phyloP scores from a whole-genome alignment of 805 yeast species.

The Kluyveromyces nonfermentans region DNA sequence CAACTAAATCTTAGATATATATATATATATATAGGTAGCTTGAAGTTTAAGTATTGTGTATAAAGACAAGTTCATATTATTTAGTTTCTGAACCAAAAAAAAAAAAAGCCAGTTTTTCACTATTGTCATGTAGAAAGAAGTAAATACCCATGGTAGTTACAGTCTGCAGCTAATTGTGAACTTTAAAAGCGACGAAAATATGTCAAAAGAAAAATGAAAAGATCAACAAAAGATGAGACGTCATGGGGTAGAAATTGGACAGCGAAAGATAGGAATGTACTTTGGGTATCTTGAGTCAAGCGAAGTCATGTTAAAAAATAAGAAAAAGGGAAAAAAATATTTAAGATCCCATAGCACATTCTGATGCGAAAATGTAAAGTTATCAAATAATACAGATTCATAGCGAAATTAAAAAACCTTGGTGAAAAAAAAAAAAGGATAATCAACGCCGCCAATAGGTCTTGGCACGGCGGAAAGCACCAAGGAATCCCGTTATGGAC shows the following conservation, averaged over 20 bases:
- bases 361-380: background rate
- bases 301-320: no score
- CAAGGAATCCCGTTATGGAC: background rate
- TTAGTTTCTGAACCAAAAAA: no score
- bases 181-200: background rate
- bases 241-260: background rate
- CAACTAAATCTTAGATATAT: background rate
- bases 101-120: background rate
- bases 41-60: background rate
- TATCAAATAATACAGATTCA: background rate
- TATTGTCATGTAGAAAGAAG: background rate
- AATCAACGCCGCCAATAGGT: constrained; percentile 2
- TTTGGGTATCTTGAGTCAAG: background rate
- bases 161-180: background rate
- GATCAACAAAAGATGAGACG: no score
- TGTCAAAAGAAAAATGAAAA: background rate
- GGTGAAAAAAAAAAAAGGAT: background rate
- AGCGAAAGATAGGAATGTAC: background rate
- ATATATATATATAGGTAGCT: background rate
- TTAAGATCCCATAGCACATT: background rate
- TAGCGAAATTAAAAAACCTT: background rate
- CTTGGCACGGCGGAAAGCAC: constrained; percentile 1
- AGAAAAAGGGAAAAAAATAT: no score
- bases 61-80: background rate
- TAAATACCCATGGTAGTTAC: background rate